A percentile compares a stretch with the other conserved stretches of the same genome.
Conservation (phyloP, 2,329 filamentous ascomycete species). For the Trichoderma arundinaceum region DNA sequence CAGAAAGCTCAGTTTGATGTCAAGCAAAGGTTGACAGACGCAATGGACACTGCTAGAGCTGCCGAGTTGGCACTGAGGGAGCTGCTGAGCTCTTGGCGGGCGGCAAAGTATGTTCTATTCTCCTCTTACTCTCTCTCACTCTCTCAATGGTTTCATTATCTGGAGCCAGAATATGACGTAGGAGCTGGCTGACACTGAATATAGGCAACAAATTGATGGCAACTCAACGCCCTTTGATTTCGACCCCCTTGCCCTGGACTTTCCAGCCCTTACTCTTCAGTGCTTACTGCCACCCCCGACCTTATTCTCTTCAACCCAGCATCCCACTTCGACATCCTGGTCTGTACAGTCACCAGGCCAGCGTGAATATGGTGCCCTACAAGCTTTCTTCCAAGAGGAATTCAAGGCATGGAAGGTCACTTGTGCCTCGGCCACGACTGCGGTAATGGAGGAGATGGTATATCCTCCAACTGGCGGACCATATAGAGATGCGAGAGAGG, state of each 20-base stretch:
- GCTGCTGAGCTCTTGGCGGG: conserved; percentile 78
- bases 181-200: conserved; percentile 32
- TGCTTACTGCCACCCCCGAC: conserved; percentile 82
- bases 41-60: conserved; percentile 78
- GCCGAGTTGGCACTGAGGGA: conserved; percentile 86
- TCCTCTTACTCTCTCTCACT: background rate
- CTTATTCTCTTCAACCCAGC: conserved; percentile 79
- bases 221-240: conserved; percentile 72
- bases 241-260: conserved; percentile 83
- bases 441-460: conserved; percentile 56
- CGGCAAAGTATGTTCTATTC: conserved; percentile 71
- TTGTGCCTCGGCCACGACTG: conserved; percentile 57
- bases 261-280: conserved; percentile 81
- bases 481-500: conserved; percentile 52
- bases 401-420: conserved; percentile 69
- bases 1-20: conserved; percentile 68
- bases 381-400: conserved; percentile 68
- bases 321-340: conserved; percentile 80
- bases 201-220: conserved; percentile 61
- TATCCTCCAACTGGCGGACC: conserved; percentile 53
- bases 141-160: background rate
- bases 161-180: background rate
- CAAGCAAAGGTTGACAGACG: conserved; percentile 68
- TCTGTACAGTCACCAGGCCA: conserved; percentile 76
- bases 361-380: conserved; percentile 75